These are phyloP conservation scores for Talaromyces wortmannii DNA, from an alignment of 495 filamentous ascomycete species.

Conservation along the genomic window DNA sequence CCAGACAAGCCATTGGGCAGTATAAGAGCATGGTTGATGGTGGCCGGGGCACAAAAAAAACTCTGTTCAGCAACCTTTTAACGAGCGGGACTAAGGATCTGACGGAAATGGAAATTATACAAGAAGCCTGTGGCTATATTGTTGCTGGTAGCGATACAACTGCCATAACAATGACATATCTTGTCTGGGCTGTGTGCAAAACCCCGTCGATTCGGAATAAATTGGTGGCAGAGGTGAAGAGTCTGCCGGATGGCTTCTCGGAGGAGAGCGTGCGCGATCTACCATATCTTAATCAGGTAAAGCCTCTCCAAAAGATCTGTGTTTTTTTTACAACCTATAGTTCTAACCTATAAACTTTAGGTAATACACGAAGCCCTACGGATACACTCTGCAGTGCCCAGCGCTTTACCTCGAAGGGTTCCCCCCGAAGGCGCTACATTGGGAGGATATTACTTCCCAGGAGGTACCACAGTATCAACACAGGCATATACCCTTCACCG, in stretches of 20 bases:
- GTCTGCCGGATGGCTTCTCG: conserved; percentile 9
- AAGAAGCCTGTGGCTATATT: conserved; percentile 39
- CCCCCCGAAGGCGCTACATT: conserved; percentile 18
- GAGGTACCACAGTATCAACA: conserved; percentile 22
- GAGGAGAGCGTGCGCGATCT: conserved; percentile 22
- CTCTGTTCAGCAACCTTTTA: conserved; percentile 41
- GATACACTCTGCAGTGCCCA: conserved; percentile 42
- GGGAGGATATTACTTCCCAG: conserved; percentile 22
- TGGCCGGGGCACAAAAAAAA: conserved; percentile 27
- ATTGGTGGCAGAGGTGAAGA: conserved; percentile 15
- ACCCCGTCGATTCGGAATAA: conserved; percentile 10
- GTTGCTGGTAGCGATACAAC: conserved; percentile 41
- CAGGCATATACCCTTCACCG: conserved; percentile 40
- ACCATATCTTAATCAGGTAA: conserved; percentile 31
- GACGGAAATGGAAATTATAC: conserved; percentile 25
- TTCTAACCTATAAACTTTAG: not conserved
- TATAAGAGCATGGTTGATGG: conserved; percentile 32
- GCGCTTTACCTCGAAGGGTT: conserved; percentile 31
- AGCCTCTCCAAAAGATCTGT: not conserved
- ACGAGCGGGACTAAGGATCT: conserved; percentile 29
- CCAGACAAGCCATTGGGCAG: conserved; percentile 27
- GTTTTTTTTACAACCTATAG: not conserved
- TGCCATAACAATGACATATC: conserved; percentile 31
- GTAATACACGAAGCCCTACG: conserved; percentile 51
- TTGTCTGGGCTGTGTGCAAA: conserved; percentile 21